These are phyloP conservation scores for Erysiphe pulchra DNA, from an alignment of 2,329 filamentous ascomycete species.

Conservation along the genomic window DNA sequence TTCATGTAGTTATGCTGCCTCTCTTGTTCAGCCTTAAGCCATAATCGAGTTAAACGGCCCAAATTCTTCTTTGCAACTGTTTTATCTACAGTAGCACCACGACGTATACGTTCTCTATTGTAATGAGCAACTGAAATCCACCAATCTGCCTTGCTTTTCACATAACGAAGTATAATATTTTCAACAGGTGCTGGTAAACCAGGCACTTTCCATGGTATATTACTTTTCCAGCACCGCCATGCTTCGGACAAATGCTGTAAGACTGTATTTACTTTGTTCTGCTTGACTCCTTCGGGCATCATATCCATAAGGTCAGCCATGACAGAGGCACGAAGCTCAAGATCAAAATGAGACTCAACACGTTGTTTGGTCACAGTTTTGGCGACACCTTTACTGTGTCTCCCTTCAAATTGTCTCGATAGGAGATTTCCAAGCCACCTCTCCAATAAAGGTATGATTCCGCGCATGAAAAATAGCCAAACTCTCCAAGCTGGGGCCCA, in stretches of 20 bases:
- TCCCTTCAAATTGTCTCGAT: constrained; percentile 91
- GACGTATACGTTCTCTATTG: constrained; percentile 86
- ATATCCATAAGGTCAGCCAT: constrained; percentile 99
- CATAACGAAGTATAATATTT: constrained; percentile 94
- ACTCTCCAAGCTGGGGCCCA: constrained; percentile 98
- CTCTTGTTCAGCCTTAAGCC: constrained; percentile 96
- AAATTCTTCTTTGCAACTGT: constrained; percentile 99
- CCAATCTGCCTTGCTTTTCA: constrained; percentile 98
- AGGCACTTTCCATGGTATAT: constrained; percentile 98
- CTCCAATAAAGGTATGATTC: constrained; percentile 88
- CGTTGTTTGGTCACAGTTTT: constrained; percentile 99
- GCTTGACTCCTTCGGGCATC: constrained; percentile 99
- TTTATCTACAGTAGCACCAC: constrained; percentile 94
- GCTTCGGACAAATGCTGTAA: constrained; percentile 92
- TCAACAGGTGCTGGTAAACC: constrained; percentile 90
- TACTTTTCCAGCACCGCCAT: constrained; percentile 99
- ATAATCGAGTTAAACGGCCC: constrained; percentile 75
- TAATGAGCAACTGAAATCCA: constrained; percentile 99
- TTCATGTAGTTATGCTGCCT: constrained; percentile 99
- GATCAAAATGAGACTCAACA: constrained; percentile 93
- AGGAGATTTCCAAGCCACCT: constrained; percentile 93
- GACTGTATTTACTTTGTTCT: constrained; percentile 97
- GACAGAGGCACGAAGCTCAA: constrained; percentile 88
- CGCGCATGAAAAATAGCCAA: constrained; percentile 98
- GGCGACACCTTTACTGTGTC: constrained; percentile 94